phyloP scores from a whole-genome alignment of 805 yeast species.

The Cyberlindnera japonica region DNA sequence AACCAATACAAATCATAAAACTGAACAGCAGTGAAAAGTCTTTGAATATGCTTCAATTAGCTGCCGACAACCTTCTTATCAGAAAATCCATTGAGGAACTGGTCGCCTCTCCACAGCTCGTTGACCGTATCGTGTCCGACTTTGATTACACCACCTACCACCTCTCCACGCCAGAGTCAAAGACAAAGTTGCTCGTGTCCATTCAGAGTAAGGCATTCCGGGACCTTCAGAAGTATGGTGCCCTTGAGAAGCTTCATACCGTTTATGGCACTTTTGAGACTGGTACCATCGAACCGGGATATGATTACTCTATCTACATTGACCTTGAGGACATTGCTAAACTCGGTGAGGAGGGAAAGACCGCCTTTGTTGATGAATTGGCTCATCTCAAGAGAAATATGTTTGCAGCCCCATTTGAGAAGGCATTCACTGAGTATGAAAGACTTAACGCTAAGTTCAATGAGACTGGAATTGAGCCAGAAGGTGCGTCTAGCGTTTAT shows the following conservation, averaged over 20 bases:
- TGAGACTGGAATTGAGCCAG: conserved; percentile 30
- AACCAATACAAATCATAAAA: too few species aligned
- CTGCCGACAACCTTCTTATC: conserved; percentile 77
- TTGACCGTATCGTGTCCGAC: conserved; percentile 89
- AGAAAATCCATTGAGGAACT: conserved; percentile 78
- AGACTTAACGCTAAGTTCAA: conserved; percentile 38
- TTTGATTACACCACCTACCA: conserved; percentile 96
- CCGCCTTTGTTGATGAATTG: conserved; percentile 55
- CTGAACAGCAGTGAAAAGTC: too few species aligned
- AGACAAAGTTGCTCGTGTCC: conserved; percentile 60
- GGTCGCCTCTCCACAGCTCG: conserved; percentile 47
- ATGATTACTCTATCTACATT: conserved; percentile 71
- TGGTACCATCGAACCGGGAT: conserved; percentile 60
- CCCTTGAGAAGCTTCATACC: conserved; percentile 45
- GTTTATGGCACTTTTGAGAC: conserved; percentile 45
- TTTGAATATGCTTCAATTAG: conserved; percentile 91
- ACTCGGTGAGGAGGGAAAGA: conserved; percentile 44
- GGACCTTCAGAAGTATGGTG: conserved; percentile 70
- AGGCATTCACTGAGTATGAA: conserved; percentile 79
- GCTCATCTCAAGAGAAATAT: conserved; percentile 80
- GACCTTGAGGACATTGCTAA: conserved; percentile 45
- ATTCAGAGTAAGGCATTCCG: conserved; percentile 72
- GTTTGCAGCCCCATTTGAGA: conserved; percentile 89
- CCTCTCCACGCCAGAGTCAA: conserved; percentile 80
- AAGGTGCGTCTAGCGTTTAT: conserved; percentile 19